Percentiles rank a stretch among this genome's conserved stretches.
Evolutionary conservation across 805 yeast species (phyloP).

Genomic region (Ogataea siamensis): DNA sequence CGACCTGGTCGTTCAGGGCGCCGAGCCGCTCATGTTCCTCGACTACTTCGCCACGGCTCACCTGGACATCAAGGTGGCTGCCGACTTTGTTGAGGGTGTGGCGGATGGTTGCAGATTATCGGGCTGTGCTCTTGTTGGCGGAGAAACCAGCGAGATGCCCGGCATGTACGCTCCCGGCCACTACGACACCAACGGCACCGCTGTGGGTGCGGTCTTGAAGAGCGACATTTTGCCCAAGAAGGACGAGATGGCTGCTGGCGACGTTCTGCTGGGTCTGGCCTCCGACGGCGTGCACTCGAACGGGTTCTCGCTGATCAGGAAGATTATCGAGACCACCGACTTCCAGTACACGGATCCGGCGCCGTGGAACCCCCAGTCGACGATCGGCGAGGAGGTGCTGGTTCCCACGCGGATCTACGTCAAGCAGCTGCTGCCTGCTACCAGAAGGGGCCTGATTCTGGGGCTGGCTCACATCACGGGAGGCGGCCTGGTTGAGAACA

Average conservation of each 20-base stretch:
- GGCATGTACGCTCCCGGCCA: conserved; percentile 96
- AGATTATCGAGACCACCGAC: conserved; percentile 78
- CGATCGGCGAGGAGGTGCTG: conserved; percentile 83
- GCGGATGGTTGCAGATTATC: conserved; percentile 94
- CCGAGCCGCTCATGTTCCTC: conserved; percentile 91
- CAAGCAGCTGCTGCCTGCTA: conserved; percentile 76
- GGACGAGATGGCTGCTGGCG: conserved; percentile 69
- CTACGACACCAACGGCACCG: conserved; percentile 98
- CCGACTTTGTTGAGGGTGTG: conserved; percentile 89
- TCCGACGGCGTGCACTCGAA: conserved; percentile 96
- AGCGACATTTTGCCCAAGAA: conserved; percentile 69
- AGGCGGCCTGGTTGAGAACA: conserved; percentile 95
- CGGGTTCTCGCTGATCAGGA: conserved; percentile 93
- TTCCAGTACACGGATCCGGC: conserved; percentile 69
- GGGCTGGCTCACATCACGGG: conserved; percentile 98
- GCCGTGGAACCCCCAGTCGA: conserved; percentile 74
- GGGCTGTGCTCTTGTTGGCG: conserved; percentile 98
- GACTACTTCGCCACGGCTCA: conserved; percentile 97
- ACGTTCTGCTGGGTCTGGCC: conserved; percentile 79
- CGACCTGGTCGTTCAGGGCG: conserved; percentile 97
- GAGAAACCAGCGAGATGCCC: conserved; percentile 99
- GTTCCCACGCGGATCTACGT: conserved; percentile 95
- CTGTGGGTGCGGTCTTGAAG: conserved; percentile 92
- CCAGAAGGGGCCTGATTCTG: conserved; percentile 63
- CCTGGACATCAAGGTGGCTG: conserved; percentile 78